A percentile compares a stretch with the other conserved stretches of the same genome.
These are phyloP conservation scores for Backusella luteola DNA, from an alignment of 192 early-diverging fungal species.

Conservation along the genomic window DNA sequence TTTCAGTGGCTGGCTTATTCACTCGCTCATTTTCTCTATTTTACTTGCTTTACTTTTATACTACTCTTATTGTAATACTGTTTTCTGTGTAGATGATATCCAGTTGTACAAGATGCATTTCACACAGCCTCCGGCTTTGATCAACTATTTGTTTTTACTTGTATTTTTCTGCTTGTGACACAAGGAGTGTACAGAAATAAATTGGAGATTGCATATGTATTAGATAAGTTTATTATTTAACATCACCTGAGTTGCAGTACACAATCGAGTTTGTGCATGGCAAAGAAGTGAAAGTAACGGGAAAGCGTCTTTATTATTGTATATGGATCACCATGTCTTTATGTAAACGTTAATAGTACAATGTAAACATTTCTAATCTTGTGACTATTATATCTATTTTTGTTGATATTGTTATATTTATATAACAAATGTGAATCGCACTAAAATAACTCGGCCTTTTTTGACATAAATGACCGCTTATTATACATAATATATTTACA, in stretches of 20 bases:
- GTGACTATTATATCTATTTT: not conserved
- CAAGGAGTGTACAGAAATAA: not conserved
- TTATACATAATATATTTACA: not conserved
- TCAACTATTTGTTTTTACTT: not conserved
- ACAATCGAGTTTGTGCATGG: not conserved
- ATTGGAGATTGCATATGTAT: not conserved
- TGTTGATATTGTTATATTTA: not conserved
- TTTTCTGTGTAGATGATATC: too few relatives aligned
- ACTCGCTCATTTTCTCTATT: not conserved
- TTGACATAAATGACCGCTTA: too few relatives aligned
- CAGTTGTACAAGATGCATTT: not conserved
- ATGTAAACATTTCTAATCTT: not conserved
- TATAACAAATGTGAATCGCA: not conserved
- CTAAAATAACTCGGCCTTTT: not conserved
- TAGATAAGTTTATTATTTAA: constrained; percentile 2
- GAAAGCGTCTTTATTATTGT: not conserved
- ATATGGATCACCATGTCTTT: not conserved
- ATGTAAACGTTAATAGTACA: not conserved
- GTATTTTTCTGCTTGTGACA: not conserved
- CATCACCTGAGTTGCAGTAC: not conserved
- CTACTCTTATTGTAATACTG: too few relatives aligned
- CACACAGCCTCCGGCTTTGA: not conserved
- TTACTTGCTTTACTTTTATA: not conserved
- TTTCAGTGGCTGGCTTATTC: not conserved
- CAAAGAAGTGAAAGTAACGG: not conserved